Percentiles rank a stretch among this genome's conserved stretches.
These are phyloP conservation scores for Alternaria sp. DNA, from an alignment of 2,329 filamentous ascomycete species.

Conservation along the genomic window DNA sequence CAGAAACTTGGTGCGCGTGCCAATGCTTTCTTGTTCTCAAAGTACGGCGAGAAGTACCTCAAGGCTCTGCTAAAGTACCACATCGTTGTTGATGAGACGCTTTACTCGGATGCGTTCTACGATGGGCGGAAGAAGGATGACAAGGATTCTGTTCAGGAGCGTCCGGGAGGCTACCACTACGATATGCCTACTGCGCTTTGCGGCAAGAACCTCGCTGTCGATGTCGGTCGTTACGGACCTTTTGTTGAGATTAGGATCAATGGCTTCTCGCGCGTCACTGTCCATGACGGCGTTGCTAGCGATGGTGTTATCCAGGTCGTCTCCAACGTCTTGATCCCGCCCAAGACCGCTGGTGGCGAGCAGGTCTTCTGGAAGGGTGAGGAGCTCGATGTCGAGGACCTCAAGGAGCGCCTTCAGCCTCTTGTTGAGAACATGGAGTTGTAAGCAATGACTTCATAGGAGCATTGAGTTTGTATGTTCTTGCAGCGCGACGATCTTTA, in stretches of 20 bases:
- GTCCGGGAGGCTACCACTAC: conserved; percentile 62
- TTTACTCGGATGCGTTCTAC: conserved; percentile 87
- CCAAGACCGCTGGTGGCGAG: conserved; percentile 57
- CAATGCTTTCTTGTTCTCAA: conserved; percentile 86
- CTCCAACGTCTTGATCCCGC: conserved; percentile 75
- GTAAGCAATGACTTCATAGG: conserved; percentile 13
- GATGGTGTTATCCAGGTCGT: conserved; percentile 87
- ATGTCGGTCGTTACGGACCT: conserved; percentile 71
- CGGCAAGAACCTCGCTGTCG: conserved; percentile 70
- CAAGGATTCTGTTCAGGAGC: conserved; percentile 21
- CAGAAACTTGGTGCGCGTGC: conserved; percentile 71
- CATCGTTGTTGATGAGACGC: conserved; percentile 72
- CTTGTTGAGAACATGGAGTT: conserved; percentile 42
- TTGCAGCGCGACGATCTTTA: conserved; percentile 5
- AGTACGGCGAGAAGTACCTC: conserved; percentile 75
- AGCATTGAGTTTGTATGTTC: neutral
- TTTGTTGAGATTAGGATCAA: conserved; percentile 78
- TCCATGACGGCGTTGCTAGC: conserved; percentile 73
- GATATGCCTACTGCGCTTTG: conserved; percentile 76
- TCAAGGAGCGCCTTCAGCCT: conserved; percentile 59
- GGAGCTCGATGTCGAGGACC: conserved; percentile 65
- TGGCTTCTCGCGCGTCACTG: conserved; percentile 68
- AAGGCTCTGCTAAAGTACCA: conserved; percentile 81
- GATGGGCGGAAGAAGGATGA: conserved; percentile 46
- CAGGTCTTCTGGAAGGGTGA: conserved; percentile 51